Evolutionary conservation across 1,284 basidiomycete genomes (phyloP), one percentile per base, ranked within the genome.

Genomic region (Naganishia sp.): DNA sequence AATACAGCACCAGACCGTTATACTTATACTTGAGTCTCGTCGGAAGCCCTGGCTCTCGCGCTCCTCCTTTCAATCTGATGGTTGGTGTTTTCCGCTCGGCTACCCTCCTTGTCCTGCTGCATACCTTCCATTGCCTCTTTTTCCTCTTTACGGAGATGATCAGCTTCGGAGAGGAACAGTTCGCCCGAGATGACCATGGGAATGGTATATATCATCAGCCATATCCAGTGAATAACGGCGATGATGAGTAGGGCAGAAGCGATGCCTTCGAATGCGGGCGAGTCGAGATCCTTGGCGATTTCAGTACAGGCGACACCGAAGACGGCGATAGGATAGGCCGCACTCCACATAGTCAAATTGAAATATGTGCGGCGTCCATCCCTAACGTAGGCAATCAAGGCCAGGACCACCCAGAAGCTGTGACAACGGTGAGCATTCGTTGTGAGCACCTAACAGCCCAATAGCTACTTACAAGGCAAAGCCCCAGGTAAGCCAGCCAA

Each of bases 341-440:
- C 65, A 5, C 69, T 68, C 70, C 70, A 71, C 69, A 70, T 71
- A 46, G 67, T 67, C 17, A 71, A 35, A 39, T 62, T 70, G 67
- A 68, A 70, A 1, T 65, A 17, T 6, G 70, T 58, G 25, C 67
- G 64, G 11, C 47, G 65, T 17, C 67, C 35, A 43, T 69, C 70
- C 13, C 62, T 60, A 13, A 67, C 32, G 54, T 67, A 71, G 17
- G 70, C 65, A n/a, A 71, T 49, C 3, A 65, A 31, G 7, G 65
- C 54, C 35, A 70, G 49, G 35, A 71, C 49, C 13, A 71, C 65
- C 70, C 70, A 71, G 58, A 70, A 68, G n/a, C 70, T 71, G 41
- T 18, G 21, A 39, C 23, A 39, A 23, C 1, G n/a, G 18, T 18
- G 7, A 58, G 25, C 43, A 32, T 13, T 9, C 23, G 57, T 39